Evolutionary conservation across 1,284 basidiomycete genomes (phyloP).

Genomic region (Moniliella sp.): DNA sequence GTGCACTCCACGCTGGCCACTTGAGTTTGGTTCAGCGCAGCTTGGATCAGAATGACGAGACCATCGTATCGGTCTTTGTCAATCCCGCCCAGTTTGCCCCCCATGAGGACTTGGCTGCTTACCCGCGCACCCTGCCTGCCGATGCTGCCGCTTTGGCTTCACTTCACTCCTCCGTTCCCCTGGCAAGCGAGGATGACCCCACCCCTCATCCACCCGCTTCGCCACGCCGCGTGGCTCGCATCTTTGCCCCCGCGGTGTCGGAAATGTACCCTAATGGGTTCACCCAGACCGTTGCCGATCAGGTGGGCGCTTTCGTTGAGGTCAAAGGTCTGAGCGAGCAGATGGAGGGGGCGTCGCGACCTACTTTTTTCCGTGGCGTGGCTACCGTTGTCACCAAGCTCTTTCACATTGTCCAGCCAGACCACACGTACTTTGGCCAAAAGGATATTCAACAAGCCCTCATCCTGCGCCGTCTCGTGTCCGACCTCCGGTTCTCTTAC

Average conservation of each 20-base stretch:
- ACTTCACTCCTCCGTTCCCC: constrained; percentile 35
- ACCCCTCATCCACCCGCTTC: constrained; percentile 5
- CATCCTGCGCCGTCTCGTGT: constrained; percentile 57
- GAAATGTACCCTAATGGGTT: constrained; percentile 63
- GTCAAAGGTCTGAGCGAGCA: constrained; percentile 60
- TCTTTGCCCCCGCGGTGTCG: constrained; percentile 16
- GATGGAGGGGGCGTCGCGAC: constrained; percentile 64
- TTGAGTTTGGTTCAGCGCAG: constrained; percentile 53
- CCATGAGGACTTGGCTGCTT: constrained; percentile 70
- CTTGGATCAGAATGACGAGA: constrained; percentile 56
- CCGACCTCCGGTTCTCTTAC: constrained; percentile 58
- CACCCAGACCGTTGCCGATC: constrained; percentile 50
- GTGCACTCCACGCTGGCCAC: constrained; percentile 80
- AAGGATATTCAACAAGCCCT: constrained; percentile 94
- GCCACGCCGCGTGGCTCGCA: constrained; percentile 6
- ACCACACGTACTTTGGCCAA: constrained; percentile 81
- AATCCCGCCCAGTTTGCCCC: constrained; percentile 95
- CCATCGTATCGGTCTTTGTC: constrained; percentile 84
- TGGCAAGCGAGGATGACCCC: constrained; percentile 6
- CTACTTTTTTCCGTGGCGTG: constrained; percentile 84
- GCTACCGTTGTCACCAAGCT: constrained; percentile 84
- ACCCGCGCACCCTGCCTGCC: constrained; percentile 50
- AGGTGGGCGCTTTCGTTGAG: constrained; percentile 72
- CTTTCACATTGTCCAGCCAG: constrained; percentile 80
- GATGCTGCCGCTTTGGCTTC: constrained; percentile 30